These are phyloP conservation scores for Cerrena zonata DNA, from an alignment of 1,284 basidiomycete species.

Conservation along the genomic window DNA sequence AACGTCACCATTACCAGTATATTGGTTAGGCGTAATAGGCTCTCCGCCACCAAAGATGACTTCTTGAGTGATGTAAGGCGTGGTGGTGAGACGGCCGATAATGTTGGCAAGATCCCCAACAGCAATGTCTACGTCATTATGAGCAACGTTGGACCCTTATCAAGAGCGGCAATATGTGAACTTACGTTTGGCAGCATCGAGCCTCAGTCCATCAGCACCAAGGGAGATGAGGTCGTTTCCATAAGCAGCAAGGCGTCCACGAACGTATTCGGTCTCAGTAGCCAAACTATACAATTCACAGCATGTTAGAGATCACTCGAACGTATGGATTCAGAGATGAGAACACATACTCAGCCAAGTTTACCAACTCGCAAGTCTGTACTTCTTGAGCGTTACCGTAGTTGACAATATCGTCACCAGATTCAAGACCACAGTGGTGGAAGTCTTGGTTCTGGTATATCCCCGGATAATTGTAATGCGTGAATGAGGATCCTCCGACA, in stretches of 20 bases:
- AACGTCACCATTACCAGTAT: constrained; percentile 52
- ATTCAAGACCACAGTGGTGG: constrained; percentile 56
- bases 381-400: constrained; percentile 49
- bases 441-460: constrained; percentile 54
- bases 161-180: constrained; percentile 4
- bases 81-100: constrained; percentile 34
- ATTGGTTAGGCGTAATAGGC: constrained; percentile 50
- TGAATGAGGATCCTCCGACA: constrained; percentile 44
- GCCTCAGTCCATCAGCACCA: constrained; percentile 58
- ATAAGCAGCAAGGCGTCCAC: constrained; percentile 47
- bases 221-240: constrained; percentile 57
- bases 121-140: constrained; percentile 41
- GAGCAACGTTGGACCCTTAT: not conserved
- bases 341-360: constrained; percentile 53
- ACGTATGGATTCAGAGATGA: too few relatives aligned
- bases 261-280: constrained; percentile 58
- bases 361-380: constrained; percentile 55
- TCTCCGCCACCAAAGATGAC: constrained; percentile 49
- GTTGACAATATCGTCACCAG: constrained; percentile 50
- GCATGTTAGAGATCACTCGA: too few relatives aligned
- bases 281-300: constrained; percentile 46
- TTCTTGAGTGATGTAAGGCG: constrained; percentile 56
- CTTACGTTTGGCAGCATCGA: constrained; percentile 65
- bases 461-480: constrained; percentile 54
- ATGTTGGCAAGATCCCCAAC: constrained; percentile 52